These are phyloP conservation scores for Globisporangium echinulatum DNA, from an alignment of 352 stramenopile species.

Conservation along the genomic window DNA sequence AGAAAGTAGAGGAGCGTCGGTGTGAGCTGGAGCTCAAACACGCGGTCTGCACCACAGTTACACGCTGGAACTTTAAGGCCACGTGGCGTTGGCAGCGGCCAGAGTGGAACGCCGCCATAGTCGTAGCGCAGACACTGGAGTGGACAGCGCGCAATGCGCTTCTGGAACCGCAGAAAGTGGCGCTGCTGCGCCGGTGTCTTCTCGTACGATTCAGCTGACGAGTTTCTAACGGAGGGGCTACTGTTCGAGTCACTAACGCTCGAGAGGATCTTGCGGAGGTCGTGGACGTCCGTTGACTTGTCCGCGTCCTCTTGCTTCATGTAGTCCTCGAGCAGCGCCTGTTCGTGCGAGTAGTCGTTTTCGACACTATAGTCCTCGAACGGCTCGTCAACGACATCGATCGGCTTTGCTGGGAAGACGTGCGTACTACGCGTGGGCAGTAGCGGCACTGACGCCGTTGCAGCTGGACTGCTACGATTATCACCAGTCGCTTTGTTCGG, in stretches of 20 bases:
- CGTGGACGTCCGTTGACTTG: conserved; percentile 55
- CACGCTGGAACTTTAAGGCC: conserved; percentile 48
- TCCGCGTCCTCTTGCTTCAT: conserved; percentile 78
- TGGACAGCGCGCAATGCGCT: conserved; percentile 72
- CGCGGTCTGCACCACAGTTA: conserved; percentile 49
- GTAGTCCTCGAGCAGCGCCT: conserved; percentile 68
- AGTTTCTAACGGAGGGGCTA: conserved; percentile 15
- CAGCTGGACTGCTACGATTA: background rate
- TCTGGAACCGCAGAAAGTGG: conserved; percentile 83
- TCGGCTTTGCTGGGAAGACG: conserved; percentile 49
- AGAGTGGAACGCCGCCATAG: conserved; percentile 79
- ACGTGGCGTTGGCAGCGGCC: conserved; percentile 48
- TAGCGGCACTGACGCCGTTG: too few species aligned
- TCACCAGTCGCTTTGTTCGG: background rate
- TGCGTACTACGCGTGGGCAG: conserved; percentile 5
- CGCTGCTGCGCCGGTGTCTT: conserved; percentile 65
- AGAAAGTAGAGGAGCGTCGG: conserved; percentile 84
- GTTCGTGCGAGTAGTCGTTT: conserved; percentile 68
- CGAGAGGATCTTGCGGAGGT: conserved; percentile 53
- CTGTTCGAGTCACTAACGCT: conserved; percentile 29
- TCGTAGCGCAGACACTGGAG: conserved; percentile 81
- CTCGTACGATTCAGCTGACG: conserved; percentile 68
- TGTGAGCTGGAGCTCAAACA: conserved; percentile 80
- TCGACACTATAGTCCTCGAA: conserved; percentile 58
- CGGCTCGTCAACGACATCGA: conserved; percentile 75